Conservation (phyloP, 352 stramenopile genomes). For the Pythium biforme region DNA sequence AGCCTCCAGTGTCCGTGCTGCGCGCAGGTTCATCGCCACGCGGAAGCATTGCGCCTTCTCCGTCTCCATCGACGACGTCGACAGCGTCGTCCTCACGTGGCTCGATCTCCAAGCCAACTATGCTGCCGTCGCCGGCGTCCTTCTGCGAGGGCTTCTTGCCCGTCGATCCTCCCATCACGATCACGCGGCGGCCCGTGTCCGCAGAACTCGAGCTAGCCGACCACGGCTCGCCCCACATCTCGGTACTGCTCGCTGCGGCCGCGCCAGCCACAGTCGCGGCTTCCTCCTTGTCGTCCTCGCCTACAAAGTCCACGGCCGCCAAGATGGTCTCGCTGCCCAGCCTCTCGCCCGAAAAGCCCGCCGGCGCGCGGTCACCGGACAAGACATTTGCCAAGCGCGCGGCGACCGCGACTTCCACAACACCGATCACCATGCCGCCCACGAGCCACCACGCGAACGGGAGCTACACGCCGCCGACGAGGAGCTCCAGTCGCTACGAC, state of each 20-base stretch:
- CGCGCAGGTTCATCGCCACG: not conserved
- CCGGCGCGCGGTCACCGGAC: conserved; percentile 38
- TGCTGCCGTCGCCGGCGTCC: conserved; percentile 5
- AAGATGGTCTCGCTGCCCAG: conserved; percentile 51
- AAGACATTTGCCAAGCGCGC: conserved; percentile 32
- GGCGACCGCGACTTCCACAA: not conserved
- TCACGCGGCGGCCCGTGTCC: not conserved
- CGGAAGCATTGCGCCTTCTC: too few relatives aligned
- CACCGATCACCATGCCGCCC: not conserved
- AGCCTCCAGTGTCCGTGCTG: not conserved
- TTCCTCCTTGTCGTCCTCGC: conserved; percentile 2
- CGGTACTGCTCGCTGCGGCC: conserved; percentile 1
- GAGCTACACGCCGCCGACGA: not conserved
- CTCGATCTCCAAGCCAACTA: not conserved
- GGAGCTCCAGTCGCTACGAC: conserved; percentile 3
- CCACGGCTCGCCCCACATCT: conserved; percentile 15
- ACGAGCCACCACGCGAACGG: not conserved
- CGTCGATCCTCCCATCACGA: not conserved
- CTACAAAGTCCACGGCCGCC: conserved; percentile 7
- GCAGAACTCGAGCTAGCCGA: not conserved
- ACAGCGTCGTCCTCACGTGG: too few relatives aligned
- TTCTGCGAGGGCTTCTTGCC: conserved; percentile 2
- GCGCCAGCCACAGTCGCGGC: not conserved
- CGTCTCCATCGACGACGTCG: too few relatives aligned
- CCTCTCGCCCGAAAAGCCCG: conserved; percentile 55